Evolutionary conservation across 2,329 filamentous ascomycete species (phyloP).

Genomic region (Cladosporium sp.): DNA sequence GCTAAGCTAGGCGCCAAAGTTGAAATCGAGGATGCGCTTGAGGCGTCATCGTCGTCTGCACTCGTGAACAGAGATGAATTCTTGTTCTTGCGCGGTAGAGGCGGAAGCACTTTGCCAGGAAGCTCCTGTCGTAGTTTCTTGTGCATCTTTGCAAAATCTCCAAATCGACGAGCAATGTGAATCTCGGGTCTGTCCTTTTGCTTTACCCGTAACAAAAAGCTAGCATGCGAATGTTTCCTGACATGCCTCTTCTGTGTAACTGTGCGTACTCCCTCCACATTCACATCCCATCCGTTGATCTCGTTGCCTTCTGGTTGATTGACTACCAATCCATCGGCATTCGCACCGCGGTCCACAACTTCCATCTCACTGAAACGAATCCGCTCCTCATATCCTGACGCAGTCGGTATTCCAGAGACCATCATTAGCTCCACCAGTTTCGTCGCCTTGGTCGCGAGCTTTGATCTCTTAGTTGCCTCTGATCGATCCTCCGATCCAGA

Average conservation of each 20-base stretch:
- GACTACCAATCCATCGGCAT: slow-evolving; percentile 83
- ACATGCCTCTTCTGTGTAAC: slow-evolving; percentile 81
- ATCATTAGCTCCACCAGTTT: slow-evolving; percentile 99
- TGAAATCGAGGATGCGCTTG: slow-evolving; percentile 78
- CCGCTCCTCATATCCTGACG: slow-evolving; percentile 94
- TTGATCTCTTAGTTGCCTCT: slow-evolving; percentile 92
- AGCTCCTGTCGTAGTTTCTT: slow-evolving; percentile 79
- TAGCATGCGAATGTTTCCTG: slow-evolving; percentile 86
- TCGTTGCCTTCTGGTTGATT: slow-evolving; percentile 88
- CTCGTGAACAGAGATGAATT: slow-evolving; percentile 63
- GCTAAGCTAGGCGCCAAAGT: slow-evolving; percentile 53
- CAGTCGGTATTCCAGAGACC: slow-evolving; percentile 94
- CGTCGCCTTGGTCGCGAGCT: slow-evolving; percentile 87
- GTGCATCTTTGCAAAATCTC: slow-evolving; percentile 80
- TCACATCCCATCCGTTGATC: slow-evolving; percentile 96
- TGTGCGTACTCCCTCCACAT: slow-evolving; percentile 84
- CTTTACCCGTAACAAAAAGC: slow-evolving; percentile 88
- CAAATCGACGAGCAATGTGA: slow-evolving; percentile 82
- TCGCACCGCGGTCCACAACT: slow-evolving; percentile 88
- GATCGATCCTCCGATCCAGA: slow-evolving; percentile 94
- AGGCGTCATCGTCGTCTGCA: slow-evolving; percentile 66
- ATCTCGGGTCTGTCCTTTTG: slow-evolving; percentile 71
- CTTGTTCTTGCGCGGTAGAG: slow-evolving; percentile 90
- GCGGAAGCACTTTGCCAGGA: slow-evolving; percentile 84
- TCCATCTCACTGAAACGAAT: slow-evolving; percentile 97